Percentiles rank a stretch among this genome's conserved stretches.
Conservation (phyloP, 2,329 filamentous ascomycete species). For the Bipolaris victoriae region DNA sequence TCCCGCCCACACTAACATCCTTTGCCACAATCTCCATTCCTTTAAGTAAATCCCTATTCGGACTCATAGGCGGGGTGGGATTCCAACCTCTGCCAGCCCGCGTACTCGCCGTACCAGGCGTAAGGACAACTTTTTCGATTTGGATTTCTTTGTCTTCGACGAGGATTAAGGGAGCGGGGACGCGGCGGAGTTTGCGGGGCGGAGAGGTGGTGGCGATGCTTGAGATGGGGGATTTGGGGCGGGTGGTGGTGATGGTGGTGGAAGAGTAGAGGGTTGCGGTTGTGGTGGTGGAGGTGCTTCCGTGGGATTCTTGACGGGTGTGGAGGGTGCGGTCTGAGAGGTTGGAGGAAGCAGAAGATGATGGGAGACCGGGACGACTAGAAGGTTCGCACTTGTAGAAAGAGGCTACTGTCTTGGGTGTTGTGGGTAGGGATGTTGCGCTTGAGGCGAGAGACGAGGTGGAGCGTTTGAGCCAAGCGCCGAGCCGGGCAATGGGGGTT, state of each 20-base stretch:
- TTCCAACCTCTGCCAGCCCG: background rate
- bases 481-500: constrained; percentile 42
- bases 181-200: constrained; percentile 30
- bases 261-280: constrained; percentile 40
- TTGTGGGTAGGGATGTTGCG: constrained; percentile 11
- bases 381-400: constrained; percentile 41
- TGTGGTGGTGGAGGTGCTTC: constrained; percentile 37
- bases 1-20: constrained; percentile 16
- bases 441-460: constrained; percentile 30
- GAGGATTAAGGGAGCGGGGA: constrained; percentile 38
- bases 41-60: constrained; percentile 33
- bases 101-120: constrained; percentile 9
- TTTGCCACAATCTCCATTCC: constrained; percentile 42
- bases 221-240: constrained; percentile 2
- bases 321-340: constrained; percentile 23
- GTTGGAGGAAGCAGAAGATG: too few species aligned
- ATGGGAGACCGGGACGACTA: too few species aligned
- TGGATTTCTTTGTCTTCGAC: constrained; percentile 34
- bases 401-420: constrained; percentile 19
- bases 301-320: constrained; percentile 39
- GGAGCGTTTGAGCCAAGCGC: constrained; percentile 47
- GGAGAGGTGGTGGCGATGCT: constrained; percentile 12
- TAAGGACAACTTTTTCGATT: constrained; percentile 14
- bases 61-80: constrained; percentile 38
- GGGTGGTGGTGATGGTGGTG: constrained; percentile 30